phyloP scores from a whole-genome alignment of 768 basidiomycete species.

The Russula griseocarnosa region DNA sequence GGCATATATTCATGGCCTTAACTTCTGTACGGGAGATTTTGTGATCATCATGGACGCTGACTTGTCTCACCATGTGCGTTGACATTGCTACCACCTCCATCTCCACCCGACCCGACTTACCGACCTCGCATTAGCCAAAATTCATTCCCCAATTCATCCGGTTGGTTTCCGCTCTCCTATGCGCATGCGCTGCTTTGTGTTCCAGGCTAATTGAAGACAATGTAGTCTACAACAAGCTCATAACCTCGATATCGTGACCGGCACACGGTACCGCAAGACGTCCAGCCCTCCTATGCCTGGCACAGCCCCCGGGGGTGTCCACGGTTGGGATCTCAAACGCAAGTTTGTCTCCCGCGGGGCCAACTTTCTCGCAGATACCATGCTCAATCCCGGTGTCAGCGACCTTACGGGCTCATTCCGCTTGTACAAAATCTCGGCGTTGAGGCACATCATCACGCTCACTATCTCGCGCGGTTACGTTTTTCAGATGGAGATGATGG shows the following conservation, averaged over 20 bases:
- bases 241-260: slow-evolving; percentile 90
- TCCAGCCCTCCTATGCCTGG: slow-evolving; percentile 53
- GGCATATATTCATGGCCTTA: slow-evolving; percentile 88
- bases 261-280: slow-evolving; percentile 75
- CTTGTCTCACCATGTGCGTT: slow-evolving; percentile 86
- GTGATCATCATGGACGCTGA: slow-evolving; percentile 98
- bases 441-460: slow-evolving; percentile 78
- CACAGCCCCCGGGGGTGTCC: slow-evolving; percentile 77
- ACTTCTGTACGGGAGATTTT: slow-evolving; percentile 87
- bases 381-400: slow-evolving; percentile 79
- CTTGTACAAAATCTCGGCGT: slow-evolving; percentile 70
- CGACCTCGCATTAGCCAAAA: slow-evolving; percentile 59
- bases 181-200: not conserved
- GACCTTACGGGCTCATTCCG: slow-evolving; percentile 90
- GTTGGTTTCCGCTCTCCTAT: slow-evolving; percentile 37
- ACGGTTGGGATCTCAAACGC: slow-evolving; percentile 90
- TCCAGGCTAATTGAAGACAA: not conserved
- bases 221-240: slow-evolving; percentile 77
- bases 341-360: slow-evolving; percentile 86
- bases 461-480: slow-evolving; percentile 89
- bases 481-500: slow-evolving; percentile 99
- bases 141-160: slow-evolving; percentile 91
- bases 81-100: not conserved
- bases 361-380: slow-evolving; percentile 85
- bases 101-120: not conserved